Evolutionary conservation across 202 grass and related monocot species (phyloP).

Genomic region (Elaeis oleifera): DNA sequence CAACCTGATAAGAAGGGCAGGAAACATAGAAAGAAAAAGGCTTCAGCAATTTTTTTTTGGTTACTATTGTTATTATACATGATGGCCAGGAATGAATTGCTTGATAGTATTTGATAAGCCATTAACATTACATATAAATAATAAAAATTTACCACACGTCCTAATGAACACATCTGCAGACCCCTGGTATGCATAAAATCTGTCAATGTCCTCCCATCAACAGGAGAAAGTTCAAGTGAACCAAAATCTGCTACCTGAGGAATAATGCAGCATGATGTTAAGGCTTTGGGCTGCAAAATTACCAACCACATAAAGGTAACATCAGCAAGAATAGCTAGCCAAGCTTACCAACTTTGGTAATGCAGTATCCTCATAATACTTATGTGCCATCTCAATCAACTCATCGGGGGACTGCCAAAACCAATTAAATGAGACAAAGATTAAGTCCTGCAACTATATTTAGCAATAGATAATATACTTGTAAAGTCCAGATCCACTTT

Average conservation of each 20-base stretch:
- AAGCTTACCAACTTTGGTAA: slow-evolving; percentile 81
- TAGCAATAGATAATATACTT: neutral
- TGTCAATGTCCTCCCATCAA: slow-evolving; percentile 98
- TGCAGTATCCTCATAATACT: slow-evolving; percentile 87
- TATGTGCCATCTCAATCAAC: slow-evolving; percentile 89
- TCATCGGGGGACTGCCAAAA: slow-evolving; percentile 70
- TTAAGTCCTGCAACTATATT: slow-evolving; percentile 14
- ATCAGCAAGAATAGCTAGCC: slow-evolving; percentile 10
- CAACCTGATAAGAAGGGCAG: slow-evolving; percentile 51
- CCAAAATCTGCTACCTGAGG: slow-evolving; percentile 82
- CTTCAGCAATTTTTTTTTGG: neutral
- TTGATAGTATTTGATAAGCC: neutral
- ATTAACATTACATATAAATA: neutral
- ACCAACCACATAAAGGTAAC: slow-evolving; percentile 8
- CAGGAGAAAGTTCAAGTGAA: slow-evolving; percentile 97
- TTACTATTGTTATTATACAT: no score
- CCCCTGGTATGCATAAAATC: slow-evolving; percentile 99
- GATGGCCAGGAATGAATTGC: no score
- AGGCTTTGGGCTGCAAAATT: slow-evolving; percentile 11
- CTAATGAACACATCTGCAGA: slow-evolving; percentile 87
- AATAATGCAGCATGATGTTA: slow-evolving; percentile 20
- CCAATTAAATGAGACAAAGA: slow-evolving; percentile 14
- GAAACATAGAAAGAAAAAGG: slow-evolving; percentile 6
- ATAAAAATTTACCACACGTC: slow-evolving; percentile 58
- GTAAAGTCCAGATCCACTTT: no score